Conservation (phyloP, 2,329 filamentous ascomycete species). For the Mycogone perniciosa region DNA sequence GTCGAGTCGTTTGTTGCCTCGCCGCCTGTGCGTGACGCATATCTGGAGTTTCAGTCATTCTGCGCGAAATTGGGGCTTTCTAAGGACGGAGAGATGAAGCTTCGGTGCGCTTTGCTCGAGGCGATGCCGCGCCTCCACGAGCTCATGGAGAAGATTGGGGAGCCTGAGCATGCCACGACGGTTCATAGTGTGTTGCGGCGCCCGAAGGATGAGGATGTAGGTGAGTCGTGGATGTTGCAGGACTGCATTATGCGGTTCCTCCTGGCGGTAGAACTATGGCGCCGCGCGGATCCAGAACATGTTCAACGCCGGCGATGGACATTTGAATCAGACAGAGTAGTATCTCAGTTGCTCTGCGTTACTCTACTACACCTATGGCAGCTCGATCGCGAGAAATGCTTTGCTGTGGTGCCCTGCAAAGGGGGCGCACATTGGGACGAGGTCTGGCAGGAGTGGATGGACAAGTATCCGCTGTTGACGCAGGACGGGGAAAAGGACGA, state of each 20-base stretch:
- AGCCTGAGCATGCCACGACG: background rate
- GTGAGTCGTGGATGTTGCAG: background rate
- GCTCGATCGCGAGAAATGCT: constrained; percentile 18
- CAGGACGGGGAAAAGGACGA: background rate
- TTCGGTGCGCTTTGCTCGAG: background rate
- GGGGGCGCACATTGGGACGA: constrained; percentile 16
- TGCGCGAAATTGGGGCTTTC: background rate
- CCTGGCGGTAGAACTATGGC: constrained; percentile 21
- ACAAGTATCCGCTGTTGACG: constrained; percentile 16
- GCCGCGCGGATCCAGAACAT: constrained; percentile 13
- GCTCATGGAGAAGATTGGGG: background rate
- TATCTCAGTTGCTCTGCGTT: constrained; percentile 18
- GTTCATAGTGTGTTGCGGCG: background rate
- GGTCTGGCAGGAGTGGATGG: constrained; percentile 26
- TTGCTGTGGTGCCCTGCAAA: constrained; percentile 6
- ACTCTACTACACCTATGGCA: constrained; percentile 15
- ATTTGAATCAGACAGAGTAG: constrained; percentile 13
- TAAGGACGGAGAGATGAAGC: background rate
- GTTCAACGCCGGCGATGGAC: constrained; percentile 19
- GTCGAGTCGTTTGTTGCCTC: constrained; percentile 21
- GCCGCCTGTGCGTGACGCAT: constrained; percentile 20
- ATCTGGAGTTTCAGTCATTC: constrained; percentile 14
- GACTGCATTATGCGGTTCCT: constrained; percentile 20
- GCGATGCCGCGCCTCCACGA: background rate
- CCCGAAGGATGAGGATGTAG: background rate